Evolutionary conservation across 192 early-diverging fungal genomes (phyloP), one percentile per base, ranked within the genome.

Genomic region (Pilobolus umbonatus): DNA sequence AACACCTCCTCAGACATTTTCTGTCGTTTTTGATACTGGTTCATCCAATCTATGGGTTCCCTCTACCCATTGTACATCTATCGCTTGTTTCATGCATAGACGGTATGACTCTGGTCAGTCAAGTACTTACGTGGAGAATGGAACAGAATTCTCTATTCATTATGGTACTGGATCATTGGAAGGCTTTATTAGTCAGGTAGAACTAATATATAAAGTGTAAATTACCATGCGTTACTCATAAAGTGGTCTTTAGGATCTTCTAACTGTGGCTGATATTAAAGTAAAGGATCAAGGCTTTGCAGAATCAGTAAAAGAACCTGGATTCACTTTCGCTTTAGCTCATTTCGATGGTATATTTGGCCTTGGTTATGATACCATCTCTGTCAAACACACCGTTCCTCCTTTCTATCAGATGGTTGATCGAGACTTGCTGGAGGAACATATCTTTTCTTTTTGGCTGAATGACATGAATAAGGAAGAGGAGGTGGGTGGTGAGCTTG

Each of bases 21-120:
- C 84, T 47, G 92, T 95, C 31, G 86, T 94, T 32, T 91, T 93
- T 46, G 96, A 98, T 73, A 98, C 95, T 14, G 95, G 94, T 19
- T 93, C 87, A 35, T 88, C 88, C 46, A 98, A 97, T 73, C 78
- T 98, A 42, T 98, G 95, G 95, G 93, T 99, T 28, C 95, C 95
- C 15, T 95, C 92, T 21, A 89, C 89, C 5, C 85, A 86, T 57
- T 99, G 97, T 80, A 79, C 72, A 32, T 95, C 92, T 4, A 96
- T 99, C 59, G 94, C 95, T 3, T 99, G 97, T 64, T 96, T 88
- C 81, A 77, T 99, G 54, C 97, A 98, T 71, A 61, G 80, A 36
- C 84, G 89, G 9, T 99, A 86, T 73, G 92, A 99, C 70, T 82
- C 90, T 38, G 71, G 64, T 58, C 78, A 93, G 68, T 94, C 91